These are phyloP conservation scores for Linanthus parryae DNA, from an alignment of 148 eudicot species.

Conservation along the genomic window DNA sequence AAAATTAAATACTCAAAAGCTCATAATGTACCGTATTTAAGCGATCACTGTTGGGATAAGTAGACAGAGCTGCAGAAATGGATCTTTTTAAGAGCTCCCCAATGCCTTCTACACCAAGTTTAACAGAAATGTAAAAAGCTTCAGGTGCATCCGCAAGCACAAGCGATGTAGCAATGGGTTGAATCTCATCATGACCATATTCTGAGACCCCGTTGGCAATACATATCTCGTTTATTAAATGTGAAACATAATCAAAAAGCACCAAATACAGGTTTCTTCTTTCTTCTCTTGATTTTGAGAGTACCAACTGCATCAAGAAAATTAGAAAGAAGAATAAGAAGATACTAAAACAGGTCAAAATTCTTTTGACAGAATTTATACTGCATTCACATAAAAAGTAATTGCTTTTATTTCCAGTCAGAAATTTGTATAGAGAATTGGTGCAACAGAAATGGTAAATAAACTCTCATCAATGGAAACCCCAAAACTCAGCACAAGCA, in stretches of 20 bases:
- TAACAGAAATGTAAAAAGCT: slow-evolving; percentile 88
- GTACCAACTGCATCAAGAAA: slow-evolving; percentile 62
- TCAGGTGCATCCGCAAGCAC: slow-evolving; percentile 94
- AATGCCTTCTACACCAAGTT: slow-evolving; percentile 85
- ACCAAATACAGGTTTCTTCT: slow-evolving; percentile 81
- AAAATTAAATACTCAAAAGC: no score
- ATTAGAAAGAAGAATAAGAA: slow-evolving; percentile 17
- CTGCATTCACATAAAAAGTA: no score
- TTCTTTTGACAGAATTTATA: no score
- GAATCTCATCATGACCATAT: slow-evolving; percentile 73
- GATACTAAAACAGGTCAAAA: no score
- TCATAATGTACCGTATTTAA: slow-evolving; percentile 42
- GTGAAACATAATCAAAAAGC: slow-evolving; percentile 80
- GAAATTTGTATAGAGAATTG: no score
- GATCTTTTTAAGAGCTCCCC: slow-evolving; percentile 81
- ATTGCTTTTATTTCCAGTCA: no score
- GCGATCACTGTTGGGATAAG: slow-evolving; percentile 74
- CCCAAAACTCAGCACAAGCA: no score
- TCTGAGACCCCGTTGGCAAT: slow-evolving; percentile 61
- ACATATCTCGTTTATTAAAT: slow-evolving; percentile 70
- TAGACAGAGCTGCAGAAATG: slow-evolving; percentile 62
- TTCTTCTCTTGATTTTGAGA: slow-evolving; percentile 84
- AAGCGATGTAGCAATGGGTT: slow-evolving; percentile 75
- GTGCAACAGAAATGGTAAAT: no score
- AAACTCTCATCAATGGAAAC: no score